Conservation (phyloP, 2,329 filamentous ascomycete genomes). For the Aspergillus proliferans region DNA sequence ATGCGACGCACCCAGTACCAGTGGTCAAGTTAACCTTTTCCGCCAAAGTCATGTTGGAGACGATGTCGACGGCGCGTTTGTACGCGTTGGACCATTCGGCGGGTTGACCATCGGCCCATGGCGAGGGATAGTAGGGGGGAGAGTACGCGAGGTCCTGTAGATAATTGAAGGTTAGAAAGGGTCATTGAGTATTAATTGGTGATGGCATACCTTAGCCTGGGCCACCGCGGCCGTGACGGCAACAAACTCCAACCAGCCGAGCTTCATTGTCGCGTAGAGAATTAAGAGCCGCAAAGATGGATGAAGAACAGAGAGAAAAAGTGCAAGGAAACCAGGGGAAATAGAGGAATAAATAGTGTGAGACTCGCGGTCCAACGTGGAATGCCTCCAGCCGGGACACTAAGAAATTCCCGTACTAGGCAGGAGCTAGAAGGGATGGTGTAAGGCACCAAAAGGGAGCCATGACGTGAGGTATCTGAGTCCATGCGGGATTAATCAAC, state of each 20-base stretch:
- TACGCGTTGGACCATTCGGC: constrained; percentile 74
- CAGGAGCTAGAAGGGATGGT: too few relatives aligned
- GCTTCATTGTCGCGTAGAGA: constrained; percentile 25
- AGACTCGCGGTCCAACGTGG: too few relatives aligned
- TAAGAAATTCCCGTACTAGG: too few relatives aligned
- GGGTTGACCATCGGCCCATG: constrained; percentile 67
- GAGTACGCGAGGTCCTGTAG: constrained; percentile 36
- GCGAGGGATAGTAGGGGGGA: constrained; percentile 73
- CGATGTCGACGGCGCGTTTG: constrained; percentile 67
- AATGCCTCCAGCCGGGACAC: too few relatives aligned
- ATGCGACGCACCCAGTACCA: constrained; percentile 63
- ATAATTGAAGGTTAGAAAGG: not conserved
- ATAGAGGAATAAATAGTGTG: too few relatives aligned
- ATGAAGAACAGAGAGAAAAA: not conserved
- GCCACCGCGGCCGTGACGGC: constrained; percentile 26
- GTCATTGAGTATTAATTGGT: not conserved
- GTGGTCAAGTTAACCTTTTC: constrained; percentile 97
- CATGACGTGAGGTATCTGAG: too few relatives aligned
- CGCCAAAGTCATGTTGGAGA: constrained; percentile 71
- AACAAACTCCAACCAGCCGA: constrained; percentile 28
- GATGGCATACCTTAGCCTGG: constrained; percentile 24
- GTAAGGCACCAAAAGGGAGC: too few relatives aligned
- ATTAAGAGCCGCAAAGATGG: not conserved
- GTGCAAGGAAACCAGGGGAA: not conserved
- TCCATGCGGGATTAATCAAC: too few relatives aligned